Conservation (phyloP, 169 alveolate genomes). For the Plasmodium yoelii region DNA sequence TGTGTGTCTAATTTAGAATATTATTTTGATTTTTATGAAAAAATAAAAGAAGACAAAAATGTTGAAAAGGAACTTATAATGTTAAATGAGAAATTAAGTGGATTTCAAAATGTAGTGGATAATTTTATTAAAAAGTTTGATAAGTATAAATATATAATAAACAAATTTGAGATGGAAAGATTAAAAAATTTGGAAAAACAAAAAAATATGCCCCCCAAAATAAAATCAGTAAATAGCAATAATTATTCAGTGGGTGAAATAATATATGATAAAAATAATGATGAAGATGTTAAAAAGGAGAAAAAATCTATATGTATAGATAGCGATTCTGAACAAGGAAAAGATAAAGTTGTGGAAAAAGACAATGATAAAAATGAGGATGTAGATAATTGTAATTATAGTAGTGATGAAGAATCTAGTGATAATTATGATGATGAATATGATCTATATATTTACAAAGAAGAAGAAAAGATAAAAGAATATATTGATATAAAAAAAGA, state of each 20-base stretch:
- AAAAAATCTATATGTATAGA: constrained; percentile 9
- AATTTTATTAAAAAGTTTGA: constrained; percentile 55
- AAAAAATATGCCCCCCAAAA: not conserved
- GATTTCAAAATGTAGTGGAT: constrained; percentile 52
- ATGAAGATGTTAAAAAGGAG: not conserved
- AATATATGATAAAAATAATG: not conserved
- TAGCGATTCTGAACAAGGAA: not conserved
- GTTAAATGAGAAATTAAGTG: constrained; percentile 49
- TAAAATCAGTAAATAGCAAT: not conserved
- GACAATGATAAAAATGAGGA: constrained; percentile 3
- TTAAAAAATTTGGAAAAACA: too few relatives aligned
- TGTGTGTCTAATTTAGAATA: constrained; percentile 36
- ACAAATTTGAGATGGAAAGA: constrained; percentile 28
- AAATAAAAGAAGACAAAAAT: constrained; percentile 59
- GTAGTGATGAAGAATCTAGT: constrained; percentile 1
- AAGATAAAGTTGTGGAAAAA: not conserved
- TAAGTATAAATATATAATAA: constrained; percentile 68
- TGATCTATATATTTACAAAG: constrained; percentile 31
- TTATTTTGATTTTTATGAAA: constrained; percentile 60
- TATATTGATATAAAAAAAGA: constrained; percentile 66
- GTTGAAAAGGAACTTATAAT: constrained; percentile 65
- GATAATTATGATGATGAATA: constrained; percentile 3
- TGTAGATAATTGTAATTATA: constrained; percentile 8
- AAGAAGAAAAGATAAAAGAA: constrained; percentile 67
- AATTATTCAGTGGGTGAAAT: not conserved